phyloP scores from a whole-genome alignment of 352 stramenopile genomes.

The Phytopythium cucurbitacearum region DNA sequence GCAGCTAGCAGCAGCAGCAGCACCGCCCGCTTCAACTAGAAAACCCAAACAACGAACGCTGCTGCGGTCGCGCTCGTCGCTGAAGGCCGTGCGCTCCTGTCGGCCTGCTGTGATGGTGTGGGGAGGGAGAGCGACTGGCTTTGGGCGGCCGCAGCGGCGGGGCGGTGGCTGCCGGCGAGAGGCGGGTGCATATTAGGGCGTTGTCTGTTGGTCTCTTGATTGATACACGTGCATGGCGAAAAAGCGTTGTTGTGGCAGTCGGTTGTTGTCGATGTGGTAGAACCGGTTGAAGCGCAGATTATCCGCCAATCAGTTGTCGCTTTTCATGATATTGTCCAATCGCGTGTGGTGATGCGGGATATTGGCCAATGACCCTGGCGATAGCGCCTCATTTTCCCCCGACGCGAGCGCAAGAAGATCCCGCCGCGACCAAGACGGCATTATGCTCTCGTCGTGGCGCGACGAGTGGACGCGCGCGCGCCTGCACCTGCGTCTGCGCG shows the following conservation, averaged over 20 bases:
- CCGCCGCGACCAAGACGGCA: constrained; percentile 19
- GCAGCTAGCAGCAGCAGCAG: too few relatives aligned
- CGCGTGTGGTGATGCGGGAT: background rate
- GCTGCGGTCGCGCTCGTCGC: too few relatives aligned
- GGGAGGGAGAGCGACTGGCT: constrained; percentile 1
- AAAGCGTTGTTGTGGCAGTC: too few relatives aligned
- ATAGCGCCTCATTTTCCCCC: too few relatives aligned
- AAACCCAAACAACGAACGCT: too few relatives aligned
- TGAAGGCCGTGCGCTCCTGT: too few relatives aligned
- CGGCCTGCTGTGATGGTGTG: too few relatives aligned
- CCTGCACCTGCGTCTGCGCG: constrained; percentile 46
- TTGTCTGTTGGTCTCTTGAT: background rate
- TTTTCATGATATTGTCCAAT: background rate
- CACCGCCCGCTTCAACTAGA: too few relatives aligned
- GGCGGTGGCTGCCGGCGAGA: background rate
- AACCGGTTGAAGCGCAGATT: background rate
- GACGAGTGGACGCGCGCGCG: constrained; percentile 64
- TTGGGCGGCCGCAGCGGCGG: background rate
- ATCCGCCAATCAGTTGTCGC: background rate
- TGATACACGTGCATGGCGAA: too few relatives aligned
- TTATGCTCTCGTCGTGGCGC: constrained; percentile 24
- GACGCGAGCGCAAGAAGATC: too few relatives aligned
- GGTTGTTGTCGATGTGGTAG: background rate
- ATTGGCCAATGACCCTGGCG: background rate
- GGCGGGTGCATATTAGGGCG: constrained; percentile 3